Percentiles rank a stretch among this genome's conserved stretches.
Conservation (phyloP, 257 asterid genomes). For the Rhazya stricta region DNA sequence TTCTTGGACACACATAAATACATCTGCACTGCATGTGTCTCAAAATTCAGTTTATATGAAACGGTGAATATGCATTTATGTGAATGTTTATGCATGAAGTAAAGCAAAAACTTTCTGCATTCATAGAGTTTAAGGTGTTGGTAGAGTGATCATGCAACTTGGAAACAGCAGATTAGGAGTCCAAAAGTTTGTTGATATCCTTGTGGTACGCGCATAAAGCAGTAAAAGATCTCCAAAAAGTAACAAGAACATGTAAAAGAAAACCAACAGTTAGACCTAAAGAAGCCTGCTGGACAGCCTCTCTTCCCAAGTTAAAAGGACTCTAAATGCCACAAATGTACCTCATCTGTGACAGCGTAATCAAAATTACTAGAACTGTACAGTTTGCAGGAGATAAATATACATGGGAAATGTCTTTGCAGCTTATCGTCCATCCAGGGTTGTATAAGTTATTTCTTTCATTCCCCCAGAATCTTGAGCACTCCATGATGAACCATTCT, state of each 20-base stretch:
- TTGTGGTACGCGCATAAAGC: no score
- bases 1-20: no score
- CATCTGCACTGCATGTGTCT: neutral
- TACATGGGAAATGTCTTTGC: neutral
- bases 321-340: neutral
- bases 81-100: no score
- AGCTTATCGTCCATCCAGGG: conserved; percentile 9
- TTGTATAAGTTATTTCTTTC: neutral
- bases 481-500: conserved; percentile 3
- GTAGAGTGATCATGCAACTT: no score
- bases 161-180: no score
- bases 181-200: no score
- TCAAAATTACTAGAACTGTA: neutral
- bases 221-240: no score
- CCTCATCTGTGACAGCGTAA: neutral
- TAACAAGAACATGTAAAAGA: no score
- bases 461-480: neutral
- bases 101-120: no score
- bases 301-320: neutral
- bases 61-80: neutral
- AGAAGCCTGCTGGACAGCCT: neutral
- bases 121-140: no score
- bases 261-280: neutral
- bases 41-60: neutral
- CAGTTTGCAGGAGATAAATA: neutral